Evolutionary conservation across 2,329 filamentous ascomycete species (phyloP), one percentile per base, ranked within the genome.

Genomic region (Rhexocercosporidium sp.): DNA sequence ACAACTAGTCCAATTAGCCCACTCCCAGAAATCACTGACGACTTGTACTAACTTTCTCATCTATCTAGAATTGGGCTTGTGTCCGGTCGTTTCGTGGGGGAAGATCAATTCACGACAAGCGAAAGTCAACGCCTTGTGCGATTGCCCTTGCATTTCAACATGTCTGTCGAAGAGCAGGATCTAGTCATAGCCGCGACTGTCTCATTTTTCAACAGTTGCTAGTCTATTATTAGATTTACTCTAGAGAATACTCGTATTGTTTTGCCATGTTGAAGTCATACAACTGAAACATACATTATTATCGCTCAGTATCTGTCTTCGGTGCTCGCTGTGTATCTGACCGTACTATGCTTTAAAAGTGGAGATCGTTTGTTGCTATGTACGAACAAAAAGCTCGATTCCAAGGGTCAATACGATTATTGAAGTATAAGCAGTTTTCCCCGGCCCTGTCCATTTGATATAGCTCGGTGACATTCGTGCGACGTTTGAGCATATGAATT

Each of bases 51-150:
- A 51, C 22, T 16, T 12, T 22, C 22, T 27, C 12, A 27, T 27
- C 11, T 8, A n/a, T 61, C n/a, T n/a, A 34, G 44, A 22, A 41
- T 44, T 46, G 59, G 59, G 27, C 39, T 31, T 8, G 8, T 22
- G 16, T 61, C 44, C 22, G 59, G 59, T n/a, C 39, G 39, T 12
- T 61, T 61, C 47, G 59, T 29, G 18, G 59, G 59, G 14, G 59
- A 61, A 34, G 59, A 61, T 20, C 41, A 16, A 1, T 61, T 61
- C n/a, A 61, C 41, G 7, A 61, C 41, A 7, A 25, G 27, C 8
- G 59, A 44, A 18, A 61, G 59, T n/a, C 22, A 61, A 16, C 37
- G 59, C 18, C 44, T 61, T 27, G 59, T 47, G n/a, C 39, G 59
- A 12, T 16, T 61, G 25, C 59, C 59, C 2, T 16, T 51, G 25